Evolutionary conservation across 495 filamentous ascomycete species (phyloP), one percentile per base, ranked within the genome.

Genomic region (Penicillium atrosanguineum): DNA sequence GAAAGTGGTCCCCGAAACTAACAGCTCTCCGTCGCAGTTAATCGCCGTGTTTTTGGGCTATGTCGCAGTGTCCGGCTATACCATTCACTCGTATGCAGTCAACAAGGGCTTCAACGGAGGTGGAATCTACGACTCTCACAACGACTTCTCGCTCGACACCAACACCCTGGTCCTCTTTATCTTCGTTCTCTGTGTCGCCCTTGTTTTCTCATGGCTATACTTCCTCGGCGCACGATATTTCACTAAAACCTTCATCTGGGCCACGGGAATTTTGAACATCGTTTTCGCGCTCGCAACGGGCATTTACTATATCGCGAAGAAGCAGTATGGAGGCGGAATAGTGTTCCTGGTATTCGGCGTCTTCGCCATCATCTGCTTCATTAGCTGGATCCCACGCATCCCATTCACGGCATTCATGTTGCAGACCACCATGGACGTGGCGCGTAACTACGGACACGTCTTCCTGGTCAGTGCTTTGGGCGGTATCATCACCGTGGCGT

Each of bases 381-480:
- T 87, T 69, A 83, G 79, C 57, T 96, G 93, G 90, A 90, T 91
- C 41, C 83, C 82, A 16, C 81, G 90, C 25, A 96, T 96, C 44
- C 91, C 90, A 0, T 96, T 95, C 69, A 89, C 87, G 37, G 89
- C 89, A 0, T 76, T 96, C 43, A 94, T 96, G 90, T 75, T 97
- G 16, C 85, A 91, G 70, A 91, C 88, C 0, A 79, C 83, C 21
- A 91, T 96, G 65, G 91, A 96, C 60, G 86, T 96, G 0, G 85
- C 91, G 7, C 90, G 88, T 53, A 79, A 69, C 6, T 88, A 87
- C 59, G 91, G 91, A 0, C 89, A 96, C 60, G 87, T 95, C 51
- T 96, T 94, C 67, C 68, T 92, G 1, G 89, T 95, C 46, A 91
- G 87, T 55, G 79, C 89, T 16, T 62, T 95, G 9, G 93, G 91